Conservation (phyloP, 176 grass and related monocot species). For the Tuctoria greenei region DNA sequence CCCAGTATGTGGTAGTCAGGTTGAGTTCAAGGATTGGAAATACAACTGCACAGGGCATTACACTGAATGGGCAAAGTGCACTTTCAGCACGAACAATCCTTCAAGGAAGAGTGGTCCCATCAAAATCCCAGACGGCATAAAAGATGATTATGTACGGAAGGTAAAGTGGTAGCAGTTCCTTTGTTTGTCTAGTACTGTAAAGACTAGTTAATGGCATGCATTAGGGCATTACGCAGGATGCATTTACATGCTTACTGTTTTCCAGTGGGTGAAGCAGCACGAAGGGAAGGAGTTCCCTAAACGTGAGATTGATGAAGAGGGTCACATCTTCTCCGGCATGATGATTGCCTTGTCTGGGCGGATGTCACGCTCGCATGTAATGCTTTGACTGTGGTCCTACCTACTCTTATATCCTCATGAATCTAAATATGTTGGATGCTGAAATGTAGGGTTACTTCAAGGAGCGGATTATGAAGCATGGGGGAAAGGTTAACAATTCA, state of each 20-base stretch:
- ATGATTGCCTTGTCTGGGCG: constrained; percentile 75
- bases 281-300: constrained; percentile 48
- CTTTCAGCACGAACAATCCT: constrained; percentile 42
- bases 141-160: constrained; percentile 46
- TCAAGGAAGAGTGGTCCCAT: constrained; percentile 38
- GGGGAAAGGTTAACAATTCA: constrained; percentile 63
- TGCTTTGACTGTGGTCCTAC: not conserved
- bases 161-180: constrained; percentile 25
- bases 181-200: not conserved
- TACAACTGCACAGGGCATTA: constrained; percentile 57
- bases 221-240: not conserved
- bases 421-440: constrained; percentile 16
- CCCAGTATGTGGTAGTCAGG: constrained; percentile 48
- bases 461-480: constrained; percentile 77
- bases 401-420: not conserved
- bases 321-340: constrained; percentile 61
- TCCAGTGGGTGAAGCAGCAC: constrained; percentile 60
- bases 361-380: constrained; percentile 78
- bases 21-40: constrained; percentile 59
- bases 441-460: constrained; percentile 57
- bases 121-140: constrained; percentile 51
- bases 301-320: constrained; percentile 38
- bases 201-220: not conserved
- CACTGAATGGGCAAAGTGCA: constrained; percentile 66
- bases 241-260: constrained; percentile 27